phyloP scores from a whole-genome alignment of 1,284 basidiomycete genomes.

The Puccinia coronata region DNA sequence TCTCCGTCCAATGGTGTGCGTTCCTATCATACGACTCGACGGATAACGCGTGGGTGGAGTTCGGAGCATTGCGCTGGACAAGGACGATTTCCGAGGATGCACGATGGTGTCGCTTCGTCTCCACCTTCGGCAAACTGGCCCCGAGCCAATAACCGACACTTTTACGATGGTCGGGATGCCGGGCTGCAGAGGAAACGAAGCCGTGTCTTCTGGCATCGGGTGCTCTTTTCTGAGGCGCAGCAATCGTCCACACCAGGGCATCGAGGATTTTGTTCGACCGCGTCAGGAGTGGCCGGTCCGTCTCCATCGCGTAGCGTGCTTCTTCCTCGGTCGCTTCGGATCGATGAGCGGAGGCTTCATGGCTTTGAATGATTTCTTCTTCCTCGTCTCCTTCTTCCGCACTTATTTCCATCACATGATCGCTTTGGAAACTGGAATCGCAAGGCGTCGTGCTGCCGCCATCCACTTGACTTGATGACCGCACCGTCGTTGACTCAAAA shows the following conservation, averaged over 20 bases:
- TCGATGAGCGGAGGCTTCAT: background rate
- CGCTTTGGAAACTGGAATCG: conserved; percentile 1
- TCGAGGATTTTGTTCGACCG: background rate
- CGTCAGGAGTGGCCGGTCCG: background rate
- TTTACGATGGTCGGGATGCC: conserved; percentile 4
- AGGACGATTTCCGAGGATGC: background rate
- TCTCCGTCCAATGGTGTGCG: too few species aligned
- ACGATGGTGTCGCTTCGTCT: background rate
- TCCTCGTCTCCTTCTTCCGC: background rate
- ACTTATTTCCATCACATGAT: background rate
- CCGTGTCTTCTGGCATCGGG: background rate
- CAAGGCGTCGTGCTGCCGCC: conserved; percentile 14
- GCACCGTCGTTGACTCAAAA: background rate
- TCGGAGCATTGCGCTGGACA: background rate
- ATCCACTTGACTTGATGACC: background rate
- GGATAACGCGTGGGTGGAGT: background rate
- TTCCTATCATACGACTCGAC: too few species aligned
- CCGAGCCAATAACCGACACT: conserved; percentile 5
- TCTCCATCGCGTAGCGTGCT: background rate
- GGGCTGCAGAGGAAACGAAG: background rate
- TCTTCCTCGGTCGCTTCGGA: background rate
- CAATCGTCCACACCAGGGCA: conserved; percentile 19
- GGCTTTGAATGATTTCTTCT: background rate
- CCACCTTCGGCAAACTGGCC: background rate
- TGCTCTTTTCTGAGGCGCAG: background rate